Evolutionary conservation across 805 yeast genomes (phyloP).

Genomic region (Cephaloascus fragrans): DNA sequence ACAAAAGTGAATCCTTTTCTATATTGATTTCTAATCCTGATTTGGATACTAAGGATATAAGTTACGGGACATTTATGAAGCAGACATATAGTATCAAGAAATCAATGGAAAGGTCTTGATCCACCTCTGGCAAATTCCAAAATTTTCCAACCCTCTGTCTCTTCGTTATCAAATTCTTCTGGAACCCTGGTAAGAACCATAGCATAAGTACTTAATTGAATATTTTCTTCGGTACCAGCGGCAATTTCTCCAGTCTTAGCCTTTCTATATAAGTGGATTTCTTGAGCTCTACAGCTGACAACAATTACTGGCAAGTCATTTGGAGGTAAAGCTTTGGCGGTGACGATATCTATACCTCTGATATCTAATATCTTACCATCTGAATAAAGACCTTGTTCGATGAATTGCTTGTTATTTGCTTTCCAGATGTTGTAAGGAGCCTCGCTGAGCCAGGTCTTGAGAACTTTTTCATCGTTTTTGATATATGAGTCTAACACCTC

Average conservation of each 20-base stretch:
- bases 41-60: too few relatives aligned
- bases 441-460: constrained; percentile 90
- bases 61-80: too few relatives aligned
- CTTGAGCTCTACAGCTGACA: constrained; percentile 94
- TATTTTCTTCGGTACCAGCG: constrained; percentile 93
- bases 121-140: constrained; percentile 92
- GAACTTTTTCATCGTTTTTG: constrained; percentile 74
- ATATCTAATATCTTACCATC: constrained; percentile 90
- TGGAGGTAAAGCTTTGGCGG: constrained; percentile 82
- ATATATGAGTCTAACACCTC: constrained; percentile 93
- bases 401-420: constrained; percentile 85
- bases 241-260: constrained; percentile 88
- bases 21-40: too few relatives aligned
- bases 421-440: constrained; percentile 94
- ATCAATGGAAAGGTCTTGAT: constrained; percentile 62
- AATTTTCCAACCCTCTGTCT: constrained; percentile 96
- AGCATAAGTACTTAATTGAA: constrained; percentile 88
- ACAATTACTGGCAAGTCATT: constrained; percentile 89
- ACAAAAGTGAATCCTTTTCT: too few relatives aligned
- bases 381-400: constrained; percentile 83
- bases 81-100: too few relatives aligned
- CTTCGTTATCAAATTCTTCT: constrained; percentile 81
- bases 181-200: constrained; percentile 91
- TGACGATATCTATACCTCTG: constrained; percentile 87
- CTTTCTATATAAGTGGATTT: constrained; percentile 80